Evolutionary conservation across 163 green algal species (phyloP), one percentile per base, ranked within the genome.

Genomic region (Chlorella variabilis): DNA sequence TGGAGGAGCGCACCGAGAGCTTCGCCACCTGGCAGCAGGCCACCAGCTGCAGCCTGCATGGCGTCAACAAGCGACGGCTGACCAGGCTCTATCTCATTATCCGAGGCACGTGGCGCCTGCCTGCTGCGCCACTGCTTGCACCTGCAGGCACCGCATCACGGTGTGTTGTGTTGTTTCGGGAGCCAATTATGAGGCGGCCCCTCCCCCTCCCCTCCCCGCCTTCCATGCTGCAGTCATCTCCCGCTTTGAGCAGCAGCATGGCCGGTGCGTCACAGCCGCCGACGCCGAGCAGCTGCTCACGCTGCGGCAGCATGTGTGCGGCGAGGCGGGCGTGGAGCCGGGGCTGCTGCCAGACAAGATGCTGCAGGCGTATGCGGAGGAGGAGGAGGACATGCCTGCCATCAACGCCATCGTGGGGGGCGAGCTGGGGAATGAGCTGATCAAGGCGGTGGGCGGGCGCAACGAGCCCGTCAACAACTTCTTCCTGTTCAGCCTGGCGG

Each of bases 391-490:
- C 80, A 91, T 95, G 77, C 86, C 92, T 1, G 85, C 91, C 15
- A 89, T 94, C 21, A 90, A 90, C 75, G 90, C 94, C 2, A 81
- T 98, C 25, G 71, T 97, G 29, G 94, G 94, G 0, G 94, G 94
- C 25, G 79, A 96, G 48, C 81, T 97, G 59, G 93, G 90, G 0
- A 98, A 98, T 77, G 91, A 97, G 61, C 77, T 97, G 29, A 85
- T 98, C 27, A 91, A 91, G n/a, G 91, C 91, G 7, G 81, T 98
- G 8, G 95, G 59, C 59, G 29, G 92, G 23, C 45, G 80, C 18
- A 93, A 91, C 0, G 84, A 89, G 33, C 93, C 93, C 21, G 66
- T 96, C 23, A 90, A 93, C 68, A 98, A 98, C 84, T 94, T 97
- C 38, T 94, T 94, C 65, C 77, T 91, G 9, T 94, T 83, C 48